Evolutionary conservation across 768 basidiomycete genomes (phyloP).

Genomic region (Pleurotus pulmonarius): DNA sequence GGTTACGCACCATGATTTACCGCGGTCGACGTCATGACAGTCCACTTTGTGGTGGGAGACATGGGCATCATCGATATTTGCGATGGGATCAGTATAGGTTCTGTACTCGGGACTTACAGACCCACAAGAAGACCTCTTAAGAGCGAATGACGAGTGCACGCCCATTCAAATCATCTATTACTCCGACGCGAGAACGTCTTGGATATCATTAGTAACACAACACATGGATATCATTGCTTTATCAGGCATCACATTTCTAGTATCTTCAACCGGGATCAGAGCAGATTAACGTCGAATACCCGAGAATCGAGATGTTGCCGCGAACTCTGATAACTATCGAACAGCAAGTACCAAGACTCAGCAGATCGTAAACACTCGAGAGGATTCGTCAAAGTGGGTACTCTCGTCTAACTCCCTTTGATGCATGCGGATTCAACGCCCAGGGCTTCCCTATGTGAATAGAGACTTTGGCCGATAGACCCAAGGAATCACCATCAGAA

Average conservation of each 20-base stretch:
- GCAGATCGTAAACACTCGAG: neutral
- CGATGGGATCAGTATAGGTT: neutral
- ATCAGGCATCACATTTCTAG: neutral
- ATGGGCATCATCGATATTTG: too few species aligned
- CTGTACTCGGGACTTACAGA: slow-evolving; percentile 3
- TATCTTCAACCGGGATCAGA: neutral
- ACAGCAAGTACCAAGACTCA: neutral
- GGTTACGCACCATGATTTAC: neutral
- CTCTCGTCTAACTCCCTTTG: neutral
- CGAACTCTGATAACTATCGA: too few species aligned
- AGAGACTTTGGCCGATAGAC: neutral
- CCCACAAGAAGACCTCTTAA: neutral
- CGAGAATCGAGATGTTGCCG: too few species aligned
- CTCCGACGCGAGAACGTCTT: neutral
- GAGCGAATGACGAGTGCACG: neutral
- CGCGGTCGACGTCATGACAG: slow-evolving; percentile 4
- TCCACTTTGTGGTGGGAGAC: too few species aligned
- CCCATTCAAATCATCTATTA: neutral
- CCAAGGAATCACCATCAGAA: slow-evolving; percentile 1
- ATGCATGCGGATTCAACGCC: slow-evolving; percentile 1
- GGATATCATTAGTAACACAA: neutral
- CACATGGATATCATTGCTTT: neutral
- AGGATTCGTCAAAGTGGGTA: neutral
- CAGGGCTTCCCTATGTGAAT: neutral
- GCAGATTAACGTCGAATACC: neutral